Evolutionary conservation across 2,329 filamentous ascomycete genomes (phyloP).

Genomic region (Hyphodiscus sp.): DNA sequence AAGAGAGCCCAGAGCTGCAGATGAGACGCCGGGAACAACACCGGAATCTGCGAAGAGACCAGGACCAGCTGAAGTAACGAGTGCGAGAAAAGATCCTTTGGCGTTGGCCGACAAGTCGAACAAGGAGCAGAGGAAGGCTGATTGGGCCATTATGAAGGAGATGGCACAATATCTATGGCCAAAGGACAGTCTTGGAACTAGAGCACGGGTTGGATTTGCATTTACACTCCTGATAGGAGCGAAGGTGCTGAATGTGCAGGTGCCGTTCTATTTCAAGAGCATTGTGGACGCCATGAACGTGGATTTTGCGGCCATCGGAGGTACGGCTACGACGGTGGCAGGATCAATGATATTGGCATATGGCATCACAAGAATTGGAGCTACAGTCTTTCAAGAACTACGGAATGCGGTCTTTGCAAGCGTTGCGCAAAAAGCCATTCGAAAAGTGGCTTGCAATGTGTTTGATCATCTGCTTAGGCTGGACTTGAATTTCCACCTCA

Average conservation of each 20-base stretch:
- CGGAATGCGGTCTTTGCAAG: constrained; percentile 96
- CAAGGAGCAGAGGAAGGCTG: constrained; percentile 88
- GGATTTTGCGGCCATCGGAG: constrained; percentile 79
- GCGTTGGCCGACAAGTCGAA: constrained; percentile 61
- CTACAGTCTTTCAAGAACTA: constrained; percentile 85
- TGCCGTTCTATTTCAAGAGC: constrained; percentile 98
- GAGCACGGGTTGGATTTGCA: constrained; percentile 79
- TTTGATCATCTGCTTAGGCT: constrained; percentile 84
- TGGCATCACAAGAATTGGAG: constrained; percentile 79
- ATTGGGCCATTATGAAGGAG: constrained; percentile 98
- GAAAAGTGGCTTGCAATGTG: constrained; percentile 83
- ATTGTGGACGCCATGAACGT: constrained; percentile 98
- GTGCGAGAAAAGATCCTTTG: constrained; percentile 45
- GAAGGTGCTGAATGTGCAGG: constrained; percentile 94
- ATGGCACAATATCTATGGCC: constrained; percentile 97
- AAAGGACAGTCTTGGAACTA: constrained; percentile 76
- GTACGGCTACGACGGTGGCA: constrained; percentile 81
- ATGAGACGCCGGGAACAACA: constrained; percentile 17
- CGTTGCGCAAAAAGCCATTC: constrained; percentile 93
- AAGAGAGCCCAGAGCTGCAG: constrained; percentile 14
- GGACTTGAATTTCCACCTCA: constrained; percentile 89
- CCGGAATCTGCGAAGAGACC: constrained; percentile 21
- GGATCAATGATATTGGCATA: constrained; percentile 93
- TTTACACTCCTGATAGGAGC: constrained; percentile 77
- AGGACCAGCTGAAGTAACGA: constrained; percentile 10